Base-by-base conservation (phyloP, 2,329 filamentous ascomycete genomes). In the Penicillium nordicum region DNA sequence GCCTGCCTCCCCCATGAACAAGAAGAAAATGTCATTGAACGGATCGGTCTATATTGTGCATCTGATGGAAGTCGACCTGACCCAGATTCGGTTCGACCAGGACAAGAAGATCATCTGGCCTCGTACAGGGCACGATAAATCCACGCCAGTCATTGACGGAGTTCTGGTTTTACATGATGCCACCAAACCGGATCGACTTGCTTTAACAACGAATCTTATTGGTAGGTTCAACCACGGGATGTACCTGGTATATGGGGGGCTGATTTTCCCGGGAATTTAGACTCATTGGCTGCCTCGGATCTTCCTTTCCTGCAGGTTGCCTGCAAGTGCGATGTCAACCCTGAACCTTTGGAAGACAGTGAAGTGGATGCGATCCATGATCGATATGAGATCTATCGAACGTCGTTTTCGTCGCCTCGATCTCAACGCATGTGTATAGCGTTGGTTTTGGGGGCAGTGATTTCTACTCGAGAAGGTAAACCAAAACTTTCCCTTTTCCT, bases 161-260 rank as follows among this genome's bases (percentile, higher is more conserved):
- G 91, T 89, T 44, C 77, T 97, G 65, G 84, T 93, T 57, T 78
- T 97, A 47, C 96, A 96, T 79, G 90, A 97, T 80, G 88, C 95
- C 43, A 89, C 86, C 73, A 88, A 89, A 71, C 82, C 85, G 64
- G 84, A 87, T 58, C 93, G 87, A 70, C 84, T 96, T 65, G 81
- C 82, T 57, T 84, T 88, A 58, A 80, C 96, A 53, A 87, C 89
- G 40, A 84, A 88, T 65, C 85, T 90, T 60, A 79, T 96, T 71
- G 86, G 92, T 96, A 81, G 84, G 88, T 11, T 21, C 2, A 10
- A 11, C 14, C 5, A 12, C 16, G 16, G 38, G 16, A 23, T n/a
- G 14, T 42, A 25, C 38, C 12, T 53, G 18, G n/a, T 11, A 18
- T 21, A 21, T 21, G 21, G 18, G 23, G n/a, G 8, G 16, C 49